These are phyloP conservation scores for Aegilops longissima DNA, from an alignment of 176 grass and related monocot species.

Conservation along the genomic window DNA sequence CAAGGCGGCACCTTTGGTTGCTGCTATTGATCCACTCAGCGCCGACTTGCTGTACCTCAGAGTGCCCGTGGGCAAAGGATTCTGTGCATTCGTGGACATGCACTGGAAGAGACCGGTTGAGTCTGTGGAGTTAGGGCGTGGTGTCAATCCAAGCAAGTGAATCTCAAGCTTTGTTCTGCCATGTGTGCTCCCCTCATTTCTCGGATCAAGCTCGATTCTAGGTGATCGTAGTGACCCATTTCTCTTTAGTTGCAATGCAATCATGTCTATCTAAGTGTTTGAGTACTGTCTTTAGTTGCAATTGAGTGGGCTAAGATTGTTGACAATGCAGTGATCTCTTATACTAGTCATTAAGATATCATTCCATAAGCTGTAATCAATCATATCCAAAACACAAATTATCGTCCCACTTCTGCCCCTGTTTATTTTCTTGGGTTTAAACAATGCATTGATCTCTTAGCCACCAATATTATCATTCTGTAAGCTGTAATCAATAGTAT, in stretches of 20 bases:
- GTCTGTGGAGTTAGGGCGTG: background rate
- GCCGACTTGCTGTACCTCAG: background rate
- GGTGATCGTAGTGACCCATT: background rate
- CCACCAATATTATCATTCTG: background rate
- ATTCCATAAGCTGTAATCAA: background rate
- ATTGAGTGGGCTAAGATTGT: too few species aligned
- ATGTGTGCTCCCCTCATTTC: conserved; percentile 12
- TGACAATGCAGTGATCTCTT: too few species aligned
- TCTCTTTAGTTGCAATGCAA: background rate
- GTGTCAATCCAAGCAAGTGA: background rate
- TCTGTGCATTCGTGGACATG: background rate
- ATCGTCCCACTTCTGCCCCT: too few species aligned
- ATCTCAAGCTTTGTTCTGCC: background rate
- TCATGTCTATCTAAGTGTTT: background rate
- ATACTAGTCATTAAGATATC: background rate
- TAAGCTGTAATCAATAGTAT: background rate
- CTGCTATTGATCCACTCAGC: background rate
- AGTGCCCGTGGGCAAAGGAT: background rate
- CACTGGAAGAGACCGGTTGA: background rate
- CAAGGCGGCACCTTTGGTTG: background rate
- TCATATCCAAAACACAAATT: too few species aligned
- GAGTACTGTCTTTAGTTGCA: too few species aligned
- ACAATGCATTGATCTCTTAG: background rate
- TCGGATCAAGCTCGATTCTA: background rate
- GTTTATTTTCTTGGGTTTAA: too few species aligned